phyloP scores from a whole-genome alignment of 75 land plant genomes.

The Selaginella moellendorffii region DNA sequence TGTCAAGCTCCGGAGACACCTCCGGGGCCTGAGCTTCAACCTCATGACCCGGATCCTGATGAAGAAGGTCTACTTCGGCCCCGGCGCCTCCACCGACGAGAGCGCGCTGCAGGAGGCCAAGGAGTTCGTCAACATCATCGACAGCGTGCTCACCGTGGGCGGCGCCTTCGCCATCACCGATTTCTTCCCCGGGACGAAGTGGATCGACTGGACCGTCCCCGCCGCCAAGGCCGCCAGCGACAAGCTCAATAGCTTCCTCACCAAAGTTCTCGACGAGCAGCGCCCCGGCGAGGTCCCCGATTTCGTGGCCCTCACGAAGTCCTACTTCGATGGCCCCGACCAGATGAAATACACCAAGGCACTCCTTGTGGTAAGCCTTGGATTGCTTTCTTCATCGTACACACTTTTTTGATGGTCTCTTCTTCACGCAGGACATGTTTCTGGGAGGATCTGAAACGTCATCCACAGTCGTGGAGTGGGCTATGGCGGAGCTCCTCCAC shows the following conservation, averaged over 20 bases:
- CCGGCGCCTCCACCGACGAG: constrained; percentile 9
- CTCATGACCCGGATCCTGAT: constrained; percentile 40
- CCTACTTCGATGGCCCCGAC: constrained; percentile 11
- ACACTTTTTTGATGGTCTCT: background rate
- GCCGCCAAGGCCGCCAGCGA: constrained; percentile 9
- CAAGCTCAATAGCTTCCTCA: constrained; percentile 16
- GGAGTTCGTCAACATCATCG: no score
- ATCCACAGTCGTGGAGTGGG: no score
- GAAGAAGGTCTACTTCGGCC: constrained; percentile 35
- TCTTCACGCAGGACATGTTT: constrained; percentile 16
- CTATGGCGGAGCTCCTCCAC: constrained; percentile 27
- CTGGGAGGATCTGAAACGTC: no score
- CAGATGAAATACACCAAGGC: constrained; percentile 7
- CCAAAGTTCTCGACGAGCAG: constrained; percentile 25
- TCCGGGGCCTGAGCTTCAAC: constrained; percentile 19
- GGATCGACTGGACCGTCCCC: constrained; percentile 12
- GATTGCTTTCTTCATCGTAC: background rate
- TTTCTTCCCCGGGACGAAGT: constrained; percentile 19
- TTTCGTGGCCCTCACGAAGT: constrained; percentile 24
- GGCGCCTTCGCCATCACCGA: constrained; percentile 27
- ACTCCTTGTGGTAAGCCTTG: background rate
- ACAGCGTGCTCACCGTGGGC: constrained; percentile 25
- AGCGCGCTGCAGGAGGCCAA: constrained; percentile 19
- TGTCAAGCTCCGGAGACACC: constrained; percentile 14
- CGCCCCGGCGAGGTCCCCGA: no score